Base-by-base conservation (phyloP, 1,284 basidiomycete genomes). In the Trametes sp. region DNA sequence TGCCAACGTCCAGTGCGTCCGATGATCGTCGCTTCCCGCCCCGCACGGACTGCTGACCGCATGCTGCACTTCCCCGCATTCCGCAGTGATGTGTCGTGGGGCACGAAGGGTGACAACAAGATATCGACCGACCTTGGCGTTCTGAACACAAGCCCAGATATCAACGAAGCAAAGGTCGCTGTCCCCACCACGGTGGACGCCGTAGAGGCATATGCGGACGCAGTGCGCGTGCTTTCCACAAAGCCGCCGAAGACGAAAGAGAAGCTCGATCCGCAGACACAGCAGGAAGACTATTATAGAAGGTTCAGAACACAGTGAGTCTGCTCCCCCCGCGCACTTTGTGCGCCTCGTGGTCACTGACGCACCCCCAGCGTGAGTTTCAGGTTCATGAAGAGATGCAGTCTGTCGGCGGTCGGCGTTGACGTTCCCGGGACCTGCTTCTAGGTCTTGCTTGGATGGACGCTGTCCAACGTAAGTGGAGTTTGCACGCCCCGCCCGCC, bases 61-160 rank as follows among this genome's bases (percentile, higher is more conserved):
- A 50, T 23, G 48, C 46, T 33, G 53, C 50, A 6, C 26, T 56
- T 57, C 65, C 57, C 65, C 56, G 53, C 58, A 57, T 48, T 59
- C 42, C 54, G 28, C 57, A 80, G 77, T 73, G 91, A 94, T 67
- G 87, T 94, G 1, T 92, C 91, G 1, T 96, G 94, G 94, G 94
- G 93, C 41, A 96, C 94, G 1, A 96, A 96, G 74, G 94, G 93
- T 24, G 94, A 96, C 76, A 94, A 95, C 78, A 94, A 89, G 72
- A 84, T 91, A 36, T 84, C 81, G 54, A 91, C 90, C n/a, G 93
- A 95, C 70, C 84, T 96, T 2, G 94, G 94, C 54, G 88, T 90
- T 1, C 92, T 95, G 64, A 81, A 84, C 62, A 80, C 82, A 7
- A 82, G 81, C 36, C 84, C 81, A 57, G 80, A 82, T 61, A 87